These are phyloP conservation scores for Zygosaccharomyces sapae DNA, from an alignment of 1,139 yeast species.

Conservation along the genomic window DNA sequence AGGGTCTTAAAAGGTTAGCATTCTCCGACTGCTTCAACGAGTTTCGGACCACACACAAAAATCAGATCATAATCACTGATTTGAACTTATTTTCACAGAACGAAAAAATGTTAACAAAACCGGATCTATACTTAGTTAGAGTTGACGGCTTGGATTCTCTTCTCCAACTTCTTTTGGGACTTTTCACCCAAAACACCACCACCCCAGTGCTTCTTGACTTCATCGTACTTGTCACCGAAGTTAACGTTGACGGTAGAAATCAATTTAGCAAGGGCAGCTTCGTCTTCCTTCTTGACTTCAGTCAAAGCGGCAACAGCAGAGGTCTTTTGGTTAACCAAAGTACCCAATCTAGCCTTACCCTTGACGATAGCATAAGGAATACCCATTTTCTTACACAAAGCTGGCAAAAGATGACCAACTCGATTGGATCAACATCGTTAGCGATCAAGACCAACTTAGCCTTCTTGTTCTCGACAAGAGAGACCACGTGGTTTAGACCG, in stretches of 20 bases:
- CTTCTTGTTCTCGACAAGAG: constrained; percentile 95
- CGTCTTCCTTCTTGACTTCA: constrained; percentile 90
- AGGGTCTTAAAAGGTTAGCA: background rate
- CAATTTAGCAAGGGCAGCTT: constrained; percentile 87
- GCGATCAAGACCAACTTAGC: constrained; percentile 95
- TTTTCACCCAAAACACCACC: constrained; percentile 97
- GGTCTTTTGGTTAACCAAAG: constrained; percentile 95
- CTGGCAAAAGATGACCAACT: constrained; percentile 94
- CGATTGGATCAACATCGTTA: constrained; percentile 98
- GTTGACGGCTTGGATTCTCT: constrained; percentile 46
- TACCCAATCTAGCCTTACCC: constrained; percentile 98
- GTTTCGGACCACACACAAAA: constrained; percentile 1
- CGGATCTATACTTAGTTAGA: constrained; percentile 5
- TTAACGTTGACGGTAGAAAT: constrained; percentile 88
- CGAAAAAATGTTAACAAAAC: constrained; percentile 1
- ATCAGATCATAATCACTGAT: background rate
- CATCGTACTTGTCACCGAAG: constrained; percentile 91
- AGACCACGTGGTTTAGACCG: constrained; percentile 98
- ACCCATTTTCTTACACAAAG: constrained; percentile 98
- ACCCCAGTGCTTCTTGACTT: constrained; percentile 98
- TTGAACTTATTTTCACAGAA: background rate
- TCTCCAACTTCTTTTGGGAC: constrained; percentile 70
- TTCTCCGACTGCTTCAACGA: constrained; percentile 14
- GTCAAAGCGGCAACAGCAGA: constrained; percentile 96
- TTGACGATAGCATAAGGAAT: constrained; percentile 97